A percentile compares a stretch with the other conserved stretches of the same genome.
Conservation (phyloP, 306 rosid genomes). For the Cucurbita ficifolia region DNA sequence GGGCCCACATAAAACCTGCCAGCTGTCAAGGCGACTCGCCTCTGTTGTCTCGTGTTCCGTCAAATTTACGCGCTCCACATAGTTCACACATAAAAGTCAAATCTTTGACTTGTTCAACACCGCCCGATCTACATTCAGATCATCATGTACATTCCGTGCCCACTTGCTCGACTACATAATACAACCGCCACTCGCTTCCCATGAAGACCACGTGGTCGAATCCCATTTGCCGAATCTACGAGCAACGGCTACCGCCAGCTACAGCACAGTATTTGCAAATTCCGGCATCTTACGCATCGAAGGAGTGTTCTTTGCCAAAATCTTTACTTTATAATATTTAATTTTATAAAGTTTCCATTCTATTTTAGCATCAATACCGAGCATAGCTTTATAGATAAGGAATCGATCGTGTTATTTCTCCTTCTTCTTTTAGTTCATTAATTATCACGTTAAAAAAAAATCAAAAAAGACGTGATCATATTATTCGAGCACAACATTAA, state of each 20-base stretch:
- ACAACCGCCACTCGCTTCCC: background rate
- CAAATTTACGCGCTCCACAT: slow-evolving; percentile 8
- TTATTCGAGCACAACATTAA: background rate
- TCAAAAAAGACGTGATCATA: background rate
- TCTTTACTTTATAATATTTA: background rate
- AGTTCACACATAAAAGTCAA: background rate
- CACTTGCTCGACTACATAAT: background rate
- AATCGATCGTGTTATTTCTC: no score
- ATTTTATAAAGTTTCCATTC: background rate
- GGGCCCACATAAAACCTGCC: slow-evolving; percentile 14
- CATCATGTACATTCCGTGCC: background rate
- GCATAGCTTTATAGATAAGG: background rate
- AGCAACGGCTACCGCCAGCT: background rate
- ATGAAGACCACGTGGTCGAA: background rate
- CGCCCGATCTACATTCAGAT: background rate
- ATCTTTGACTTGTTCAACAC: background rate
- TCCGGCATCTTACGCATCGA: background rate
- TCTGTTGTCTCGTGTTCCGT: slow-evolving; percentile 9
- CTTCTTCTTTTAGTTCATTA: no score
- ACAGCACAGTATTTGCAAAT: background rate
- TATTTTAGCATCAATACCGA: background rate
- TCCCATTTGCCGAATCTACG: background rate
- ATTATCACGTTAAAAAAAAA: background rate
- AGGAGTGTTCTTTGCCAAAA: background rate
- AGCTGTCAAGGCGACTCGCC: slow-evolving; percentile 16